Percentiles rank a stretch among this genome's conserved stretches.
These are phyloP conservation scores for Vigna angularis DNA, from an alignment of 306 rosid species.

Conservation along the genomic window DNA sequence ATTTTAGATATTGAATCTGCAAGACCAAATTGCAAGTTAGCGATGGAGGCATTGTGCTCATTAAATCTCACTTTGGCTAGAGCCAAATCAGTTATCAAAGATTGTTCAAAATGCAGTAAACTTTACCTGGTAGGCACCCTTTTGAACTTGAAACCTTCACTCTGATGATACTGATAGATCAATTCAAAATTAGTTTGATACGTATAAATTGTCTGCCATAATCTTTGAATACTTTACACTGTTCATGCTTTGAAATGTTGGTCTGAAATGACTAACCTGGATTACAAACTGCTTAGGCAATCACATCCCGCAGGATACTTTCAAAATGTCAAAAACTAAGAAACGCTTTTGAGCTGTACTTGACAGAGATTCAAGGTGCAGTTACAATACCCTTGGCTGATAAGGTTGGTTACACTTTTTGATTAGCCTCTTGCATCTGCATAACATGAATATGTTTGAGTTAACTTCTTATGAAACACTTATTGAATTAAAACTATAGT, in stretches of 20 bases:
- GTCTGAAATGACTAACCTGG: slow-evolving; percentile 18
- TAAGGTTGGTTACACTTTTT: slow-evolving; percentile 52
- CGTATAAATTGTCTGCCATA: slow-evolving; percentile 13
- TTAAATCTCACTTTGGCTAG: slow-evolving; percentile 56
- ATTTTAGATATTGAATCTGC: slow-evolving; percentile 57
- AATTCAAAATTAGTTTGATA: slow-evolving; percentile 16
- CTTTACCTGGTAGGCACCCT: slow-evolving; percentile 70
- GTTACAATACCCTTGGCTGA: slow-evolving; percentile 61
- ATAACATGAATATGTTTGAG: neutral
- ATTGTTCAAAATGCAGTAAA: slow-evolving; percentile 64
- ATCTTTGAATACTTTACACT: neutral
- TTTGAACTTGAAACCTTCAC: neutral
- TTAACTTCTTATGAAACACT: too few relatives aligned
- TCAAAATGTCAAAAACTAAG: slow-evolving; percentile 59
- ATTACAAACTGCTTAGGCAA: slow-evolving; percentile 53
- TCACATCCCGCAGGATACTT: slow-evolving; percentile 52
- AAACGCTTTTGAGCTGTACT: slow-evolving; percentile 46
- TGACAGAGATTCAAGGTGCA: slow-evolving; percentile 57
- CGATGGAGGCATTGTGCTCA: slow-evolving; percentile 55
- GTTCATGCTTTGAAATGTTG: neutral
- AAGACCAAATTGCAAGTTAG: slow-evolving; percentile 58
- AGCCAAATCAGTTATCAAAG: slow-evolving; percentile 55
- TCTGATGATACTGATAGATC: neutral
- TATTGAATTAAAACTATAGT: too few relatives aligned
- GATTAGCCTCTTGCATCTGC: neutral